A percentile compares a stretch with the other conserved stretches of the same genome.
Conservation (phyloP, 176 grass and related monocot genomes). For the Triticum urartu region DNA sequence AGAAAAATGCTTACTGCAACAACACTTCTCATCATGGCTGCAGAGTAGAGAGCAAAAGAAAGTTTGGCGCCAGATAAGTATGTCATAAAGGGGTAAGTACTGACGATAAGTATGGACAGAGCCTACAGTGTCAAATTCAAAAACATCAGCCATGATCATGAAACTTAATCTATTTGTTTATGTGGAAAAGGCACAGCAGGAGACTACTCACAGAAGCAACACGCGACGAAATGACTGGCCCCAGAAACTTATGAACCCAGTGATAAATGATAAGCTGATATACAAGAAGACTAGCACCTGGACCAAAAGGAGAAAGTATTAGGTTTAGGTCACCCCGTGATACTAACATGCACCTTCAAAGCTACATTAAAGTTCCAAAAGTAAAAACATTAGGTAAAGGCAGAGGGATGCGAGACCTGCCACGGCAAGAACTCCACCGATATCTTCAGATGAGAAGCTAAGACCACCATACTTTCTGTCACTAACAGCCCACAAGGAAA, state of each 20-base stretch:
- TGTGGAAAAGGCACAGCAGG: background rate
- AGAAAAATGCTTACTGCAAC: slow-evolving; percentile 35
- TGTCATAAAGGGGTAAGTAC: slow-evolving; percentile 58
- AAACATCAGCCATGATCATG: background rate
- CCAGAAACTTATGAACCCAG: slow-evolving; percentile 40
- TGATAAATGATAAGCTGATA: slow-evolving; percentile 63
- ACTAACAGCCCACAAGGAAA: slow-evolving; percentile 73
- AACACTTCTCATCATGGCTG: slow-evolving; percentile 50
- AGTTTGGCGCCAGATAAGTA: slow-evolving; percentile 48
- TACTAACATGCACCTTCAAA: background rate
- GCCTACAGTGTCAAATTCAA: slow-evolving; percentile 41
- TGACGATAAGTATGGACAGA: slow-evolving; percentile 50
- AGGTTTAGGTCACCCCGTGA: background rate
- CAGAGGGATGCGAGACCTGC: slow-evolving; percentile 45
- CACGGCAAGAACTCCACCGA: slow-evolving; percentile 60
- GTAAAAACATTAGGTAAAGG: background rate
- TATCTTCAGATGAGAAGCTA: slow-evolving; percentile 60
- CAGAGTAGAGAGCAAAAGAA: slow-evolving; percentile 45
- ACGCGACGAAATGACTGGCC: slow-evolving; percentile 44
- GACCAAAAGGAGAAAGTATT: background rate
- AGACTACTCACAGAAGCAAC: slow-evolving; percentile 47
- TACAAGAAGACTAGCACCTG: slow-evolving; percentile 63
- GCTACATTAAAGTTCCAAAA: slow-evolving; percentile 1
- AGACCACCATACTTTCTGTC: slow-evolving; percentile 69
- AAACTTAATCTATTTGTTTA: background rate